A percentile compares a stretch with the other conserved stretches of the same genome.
These are phyloP conservation scores for Emericellopsis atlantica DNA, from an alignment of 2,329 filamentous ascomycete genomes.

Conservation along the genomic window DNA sequence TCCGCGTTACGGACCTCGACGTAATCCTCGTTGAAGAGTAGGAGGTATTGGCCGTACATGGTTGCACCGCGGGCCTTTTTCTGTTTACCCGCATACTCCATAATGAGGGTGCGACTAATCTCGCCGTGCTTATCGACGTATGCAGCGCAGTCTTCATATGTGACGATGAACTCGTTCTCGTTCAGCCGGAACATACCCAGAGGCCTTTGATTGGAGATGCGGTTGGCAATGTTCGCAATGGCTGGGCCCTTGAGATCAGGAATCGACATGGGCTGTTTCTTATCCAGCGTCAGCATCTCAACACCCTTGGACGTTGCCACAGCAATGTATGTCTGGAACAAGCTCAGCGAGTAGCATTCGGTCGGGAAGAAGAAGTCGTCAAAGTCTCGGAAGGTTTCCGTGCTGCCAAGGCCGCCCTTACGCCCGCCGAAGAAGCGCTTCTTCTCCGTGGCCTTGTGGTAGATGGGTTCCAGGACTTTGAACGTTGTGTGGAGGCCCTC, in stretches of 20 bases:
- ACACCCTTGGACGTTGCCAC: conserved; percentile 87
- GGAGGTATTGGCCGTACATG: conserved; percentile 80
- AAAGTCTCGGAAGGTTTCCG: conserved; percentile 94
- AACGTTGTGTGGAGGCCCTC: conserved; percentile 88
- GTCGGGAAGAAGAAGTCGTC: conserved; percentile 98
- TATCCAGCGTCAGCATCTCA: conserved; percentile 91
- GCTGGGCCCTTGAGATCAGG: conserved; percentile 71
- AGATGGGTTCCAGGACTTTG: conserved; percentile 91
- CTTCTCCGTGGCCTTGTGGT: conserved; percentile 83
- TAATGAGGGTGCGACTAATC: conserved; percentile 83
- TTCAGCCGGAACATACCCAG: conserved; percentile 94
- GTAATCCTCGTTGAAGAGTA: conserved; percentile 92
- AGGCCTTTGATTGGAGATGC: conserved; percentile 72
- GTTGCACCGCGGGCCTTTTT: conserved; percentile 70
- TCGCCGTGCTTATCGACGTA: conserved; percentile 98
- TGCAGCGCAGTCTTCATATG: conserved; percentile 91
- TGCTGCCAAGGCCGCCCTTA: conserved; percentile 51
- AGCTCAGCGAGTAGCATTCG: conserved; percentile 88
- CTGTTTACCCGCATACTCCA: conserved; percentile 94
- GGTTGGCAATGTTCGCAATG: conserved; percentile 72
- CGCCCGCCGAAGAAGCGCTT: conserved; percentile 55
- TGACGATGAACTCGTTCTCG: conserved; percentile 83
- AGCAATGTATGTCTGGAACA: conserved; percentile 90
- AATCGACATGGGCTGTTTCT: conserved; percentile 90
- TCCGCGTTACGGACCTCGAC: conserved; percentile 95